Conservation (phyloP, 1,139 yeast species). For the Yamadazyma triangularis region DNA sequence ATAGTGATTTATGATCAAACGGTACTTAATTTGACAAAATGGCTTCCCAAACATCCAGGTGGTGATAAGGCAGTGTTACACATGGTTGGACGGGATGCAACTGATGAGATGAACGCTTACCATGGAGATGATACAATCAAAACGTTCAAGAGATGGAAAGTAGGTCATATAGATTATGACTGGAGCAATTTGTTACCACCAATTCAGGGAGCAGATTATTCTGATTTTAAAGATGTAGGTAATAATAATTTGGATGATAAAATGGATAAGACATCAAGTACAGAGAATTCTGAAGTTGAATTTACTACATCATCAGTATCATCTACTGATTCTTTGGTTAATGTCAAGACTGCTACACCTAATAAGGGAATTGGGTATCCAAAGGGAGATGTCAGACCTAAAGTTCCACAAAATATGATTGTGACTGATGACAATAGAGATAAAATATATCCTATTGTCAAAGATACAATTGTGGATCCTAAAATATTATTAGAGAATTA, state of each 20-base stretch:
- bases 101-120: conserved; percentile 85
- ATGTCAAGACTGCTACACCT: conserved; percentile 1
- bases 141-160: conserved; percentile 49
- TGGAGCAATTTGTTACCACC: conserved; percentile 86
- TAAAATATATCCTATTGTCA: conserved; percentile 31
- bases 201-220: conserved; percentile 72
- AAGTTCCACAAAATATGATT: conserved; percentile 45
- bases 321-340: conserved; percentile 4
- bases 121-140: conserved; percentile 58
- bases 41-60: conserved; percentile 81
- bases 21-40: conserved; percentile 62
- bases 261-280: conserved; percentile 13
- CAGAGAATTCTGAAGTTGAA: conserved; percentile 12
- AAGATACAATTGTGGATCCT: conserved; percentile 49
- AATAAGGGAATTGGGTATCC: conserved; percentile 26
- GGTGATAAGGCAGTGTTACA: conserved; percentile 83
- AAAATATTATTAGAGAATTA: conserved; percentile 48
- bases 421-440: conserved; percentile 34
- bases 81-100: conserved; percentile 85
- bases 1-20: conserved; percentile 60
- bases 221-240: neutral
- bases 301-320: conserved; percentile 12
- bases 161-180: conserved; percentile 56
- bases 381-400: conserved; percentile 39
- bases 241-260: conserved; percentile 12